Evolutionary conservation across 805 yeast genomes (phyloP).

Genomic region (Monosporozyma aquatica): DNA sequence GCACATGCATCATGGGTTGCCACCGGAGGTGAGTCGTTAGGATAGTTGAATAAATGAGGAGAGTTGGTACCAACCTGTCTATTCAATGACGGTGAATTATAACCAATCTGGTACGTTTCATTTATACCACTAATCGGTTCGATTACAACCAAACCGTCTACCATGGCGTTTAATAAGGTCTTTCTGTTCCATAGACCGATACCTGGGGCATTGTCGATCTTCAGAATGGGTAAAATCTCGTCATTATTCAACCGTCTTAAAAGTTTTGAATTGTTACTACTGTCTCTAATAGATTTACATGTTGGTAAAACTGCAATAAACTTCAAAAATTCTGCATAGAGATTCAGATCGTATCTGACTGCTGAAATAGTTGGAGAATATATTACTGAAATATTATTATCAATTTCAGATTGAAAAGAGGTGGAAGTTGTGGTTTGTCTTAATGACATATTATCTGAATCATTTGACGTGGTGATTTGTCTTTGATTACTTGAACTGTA

Average conservation of each 20-base stretch:
- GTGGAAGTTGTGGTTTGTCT: slow-evolving; percentile 11
- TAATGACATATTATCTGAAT: slow-evolving; percentile 16
- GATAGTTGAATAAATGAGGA: slow-evolving; percentile 36
- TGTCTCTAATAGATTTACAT: slow-evolving; percentile 32
- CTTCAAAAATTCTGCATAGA: slow-evolving; percentile 33
- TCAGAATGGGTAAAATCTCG: slow-evolving; percentile 69
- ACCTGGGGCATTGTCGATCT: slow-evolving; percentile 55
- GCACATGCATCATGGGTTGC: slow-evolving; percentile 72
- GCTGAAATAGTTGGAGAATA: slow-evolving; percentile 36
- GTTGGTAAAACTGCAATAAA: slow-evolving; percentile 31
- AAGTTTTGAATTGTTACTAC: slow-evolving; percentile 40
- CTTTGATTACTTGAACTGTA: slow-evolving; percentile 7
- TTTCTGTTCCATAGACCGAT: slow-evolving; percentile 54
- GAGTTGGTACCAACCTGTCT: slow-evolving; percentile 16
- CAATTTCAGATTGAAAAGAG: slow-evolving; percentile 6
- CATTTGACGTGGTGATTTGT: slow-evolving; percentile 8
- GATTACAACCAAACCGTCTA: slow-evolving; percentile 72
- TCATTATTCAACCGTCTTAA: slow-evolving; percentile 59
- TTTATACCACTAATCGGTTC: slow-evolving; percentile 84
- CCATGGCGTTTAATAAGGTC: slow-evolving; percentile 52
- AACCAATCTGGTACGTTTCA: slow-evolving; percentile 49
- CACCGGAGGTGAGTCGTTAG: slow-evolving; percentile 50
- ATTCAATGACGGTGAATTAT: slow-evolving; percentile 10
- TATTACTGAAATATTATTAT: slow-evolving; percentile 12
- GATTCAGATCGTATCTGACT: slow-evolving; percentile 35